These are phyloP conservation scores for Colletotrichum higginsianum DNA, from an alignment of 2,329 filamentous ascomycete genomes.

Conservation along the genomic window DNA sequence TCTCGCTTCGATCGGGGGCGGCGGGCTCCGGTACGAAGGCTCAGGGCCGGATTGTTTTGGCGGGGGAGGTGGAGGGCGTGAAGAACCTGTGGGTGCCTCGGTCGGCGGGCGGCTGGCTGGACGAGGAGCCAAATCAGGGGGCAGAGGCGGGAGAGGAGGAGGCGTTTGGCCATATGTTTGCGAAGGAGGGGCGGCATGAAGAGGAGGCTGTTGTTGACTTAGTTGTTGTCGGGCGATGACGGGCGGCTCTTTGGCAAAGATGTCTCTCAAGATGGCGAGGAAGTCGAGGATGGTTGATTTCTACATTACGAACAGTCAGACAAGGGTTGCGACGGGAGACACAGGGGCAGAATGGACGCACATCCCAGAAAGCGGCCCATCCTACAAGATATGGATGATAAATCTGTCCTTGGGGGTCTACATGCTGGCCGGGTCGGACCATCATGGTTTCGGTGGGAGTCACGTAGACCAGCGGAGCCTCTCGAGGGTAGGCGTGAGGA, in stretches of 20 bases:
- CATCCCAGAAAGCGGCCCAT: constrained; percentile 93
- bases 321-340: neutral
- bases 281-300: constrained; percentile 90
- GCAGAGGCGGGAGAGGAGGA: constrained; percentile 80
- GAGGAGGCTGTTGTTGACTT: constrained; percentile 57
- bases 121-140: constrained; percentile 71
- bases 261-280: constrained; percentile 82
- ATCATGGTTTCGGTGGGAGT: constrained; percentile 90
- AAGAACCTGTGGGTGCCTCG: constrained; percentile 52
- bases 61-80: constrained; percentile 65
- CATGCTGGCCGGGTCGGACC: constrained; percentile 93
- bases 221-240: constrained; percentile 82
- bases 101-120: constrained; percentile 50
- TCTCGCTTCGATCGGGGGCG: constrained; percentile 34
- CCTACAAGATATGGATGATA: constrained; percentile 96
- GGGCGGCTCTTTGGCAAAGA: constrained; percentile 96
- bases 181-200: constrained; percentile 51
- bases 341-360: constrained; percentile 63
- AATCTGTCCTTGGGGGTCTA: constrained; percentile 91
- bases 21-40: constrained; percentile 50
- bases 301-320: constrained; percentile 57
- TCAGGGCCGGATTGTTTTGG: constrained; percentile 64
- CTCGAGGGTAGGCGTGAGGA: constrained; percentile 89
- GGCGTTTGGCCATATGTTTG: constrained; percentile 60
- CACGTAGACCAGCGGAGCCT: constrained; percentile 90